Conservation (phyloP, 2,329 filamentous ascomycete species). For the Fusarium equiseti region DNA sequence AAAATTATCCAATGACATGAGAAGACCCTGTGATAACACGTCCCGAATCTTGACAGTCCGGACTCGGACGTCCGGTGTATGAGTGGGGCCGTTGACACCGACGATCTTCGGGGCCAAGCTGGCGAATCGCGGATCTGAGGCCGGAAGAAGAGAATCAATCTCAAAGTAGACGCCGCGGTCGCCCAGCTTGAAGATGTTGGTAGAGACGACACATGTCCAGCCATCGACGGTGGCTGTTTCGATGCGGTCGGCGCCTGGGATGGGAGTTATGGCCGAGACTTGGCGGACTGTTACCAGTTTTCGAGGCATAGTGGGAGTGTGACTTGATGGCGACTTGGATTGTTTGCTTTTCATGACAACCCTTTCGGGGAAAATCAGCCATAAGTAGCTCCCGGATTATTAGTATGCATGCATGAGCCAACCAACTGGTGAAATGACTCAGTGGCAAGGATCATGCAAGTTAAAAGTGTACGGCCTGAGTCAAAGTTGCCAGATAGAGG, state of each 20-base stretch:
- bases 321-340: neutral
- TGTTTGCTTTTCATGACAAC: neutral
- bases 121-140: slow-evolving; percentile 35
- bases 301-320: slow-evolving; percentile 26
- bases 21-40: slow-evolving; percentile 40
- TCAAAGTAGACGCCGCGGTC: slow-evolving; percentile 42
- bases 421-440: slow-evolving; percentile 28
- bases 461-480: slow-evolving; percentile 3
- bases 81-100: neutral
- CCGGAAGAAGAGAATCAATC: slow-evolving; percentile 43
- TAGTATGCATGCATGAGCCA: neutral
- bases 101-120: slow-evolving; percentile 20
- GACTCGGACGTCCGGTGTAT: slow-evolving; percentile 33
- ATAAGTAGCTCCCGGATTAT: neutral
- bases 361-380: neutral
- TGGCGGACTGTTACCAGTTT: slow-evolving; percentile 42
- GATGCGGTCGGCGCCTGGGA: slow-evolving; percentile 38
- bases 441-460: slow-evolving; percentile 1
- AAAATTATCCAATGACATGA: slow-evolving; percentile 37
- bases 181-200: slow-evolving; percentile 26
- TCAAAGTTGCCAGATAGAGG: neutral
- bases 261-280: slow-evolving; percentile 33
- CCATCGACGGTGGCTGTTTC: slow-evolving; percentile 37
- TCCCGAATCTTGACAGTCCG: slow-evolving; percentile 35
- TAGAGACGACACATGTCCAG: slow-evolving; percentile 41